Percentiles rank a stretch among this genome's conserved stretches.
Evolutionary conservation across 1,139 yeast species (phyloP).

Genomic region (Geotrichum aggregatum): DNA sequence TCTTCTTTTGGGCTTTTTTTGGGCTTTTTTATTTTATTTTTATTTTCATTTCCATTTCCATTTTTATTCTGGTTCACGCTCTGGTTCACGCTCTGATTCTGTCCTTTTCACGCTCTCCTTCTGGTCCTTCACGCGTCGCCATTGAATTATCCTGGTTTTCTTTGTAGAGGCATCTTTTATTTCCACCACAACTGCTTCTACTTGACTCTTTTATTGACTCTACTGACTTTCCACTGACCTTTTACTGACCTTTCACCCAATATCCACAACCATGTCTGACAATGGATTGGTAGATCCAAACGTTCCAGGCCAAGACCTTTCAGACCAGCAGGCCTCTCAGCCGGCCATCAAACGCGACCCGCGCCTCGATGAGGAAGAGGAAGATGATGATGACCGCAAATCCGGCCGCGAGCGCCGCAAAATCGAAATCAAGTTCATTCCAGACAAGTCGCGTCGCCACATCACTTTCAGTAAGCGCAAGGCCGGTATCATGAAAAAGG

Average conservation of each 20-base stretch:
- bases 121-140: no score
- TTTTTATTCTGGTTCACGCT: no score
- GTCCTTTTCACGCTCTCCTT: no score
- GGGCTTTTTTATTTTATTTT: no score
- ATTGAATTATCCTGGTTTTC: no score
- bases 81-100: no score
- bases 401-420: slow-evolving; percentile 83
- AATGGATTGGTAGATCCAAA: slow-evolving; percentile 10
- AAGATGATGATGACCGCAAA: slow-evolving; percentile 69
- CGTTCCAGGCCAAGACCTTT: slow-evolving; percentile 1
- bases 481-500: slow-evolving; percentile 98
- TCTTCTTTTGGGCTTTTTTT: no score
- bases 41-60: no score
- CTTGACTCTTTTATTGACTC: not conserved
- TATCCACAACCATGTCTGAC: slow-evolving; percentile 2
- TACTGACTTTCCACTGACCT: not conserved
- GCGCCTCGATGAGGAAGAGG: slow-evolving; percentile 46
- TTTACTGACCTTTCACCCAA: not conserved
- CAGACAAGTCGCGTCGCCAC: slow-evolving; percentile 95
- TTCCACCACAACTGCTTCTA: no score
- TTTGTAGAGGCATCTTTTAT: no score
- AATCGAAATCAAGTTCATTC: slow-evolving; percentile 93
- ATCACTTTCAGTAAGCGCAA: slow-evolving; percentile 95
- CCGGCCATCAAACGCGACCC: slow-evolving; percentile 2
- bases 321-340: not conserved